These are phyloP conservation scores for Trebouxia sp. DNA, from an alignment of 139 green algal genomes.

Conservation along the genomic window DNA sequence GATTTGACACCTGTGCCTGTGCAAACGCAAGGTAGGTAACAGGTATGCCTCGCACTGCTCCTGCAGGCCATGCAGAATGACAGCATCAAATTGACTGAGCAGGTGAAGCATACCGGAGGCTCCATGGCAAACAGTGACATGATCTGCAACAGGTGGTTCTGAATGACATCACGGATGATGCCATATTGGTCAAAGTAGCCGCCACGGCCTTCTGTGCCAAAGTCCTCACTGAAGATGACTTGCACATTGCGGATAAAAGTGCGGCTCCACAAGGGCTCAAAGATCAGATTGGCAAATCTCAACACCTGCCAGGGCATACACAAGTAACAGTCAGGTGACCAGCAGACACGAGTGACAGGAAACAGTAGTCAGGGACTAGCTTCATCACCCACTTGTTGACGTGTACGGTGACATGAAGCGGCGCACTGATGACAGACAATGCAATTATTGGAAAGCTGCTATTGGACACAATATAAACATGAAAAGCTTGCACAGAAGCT, in stretches of 20 bases:
- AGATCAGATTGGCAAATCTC: constrained; percentile 97
- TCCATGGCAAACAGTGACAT: constrained; percentile 99
- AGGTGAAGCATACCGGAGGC: constrained; percentile 67
- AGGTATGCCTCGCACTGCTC: no score
- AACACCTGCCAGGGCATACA: constrained; percentile 85
- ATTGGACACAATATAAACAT: no score
- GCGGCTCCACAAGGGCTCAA: constrained; percentile 97
- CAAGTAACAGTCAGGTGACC: no score
- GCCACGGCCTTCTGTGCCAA: constrained; percentile 96
- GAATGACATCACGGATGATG: constrained; percentile 99
- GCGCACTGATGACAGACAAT: no score
- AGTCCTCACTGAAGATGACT: constrained; percentile 98
- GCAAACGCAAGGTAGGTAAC: no score
- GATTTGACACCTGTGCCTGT: no score
- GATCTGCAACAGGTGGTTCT: constrained; percentile 99
- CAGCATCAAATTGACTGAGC: not conserved
- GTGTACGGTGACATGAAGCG: no score
- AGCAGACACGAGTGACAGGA: no score
- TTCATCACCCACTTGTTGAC: no score
- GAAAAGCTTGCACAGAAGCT: no score
- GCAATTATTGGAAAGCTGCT: no score
- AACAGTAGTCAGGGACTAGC: no score
- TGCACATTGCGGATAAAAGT: constrained; percentile 97
- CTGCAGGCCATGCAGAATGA: not conserved
- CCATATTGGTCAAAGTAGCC: constrained; percentile 99